Evolutionary conservation across 2,329 filamentous ascomycete genomes (phyloP).

Genomic region (Macroventuria anomochaeta): DNA sequence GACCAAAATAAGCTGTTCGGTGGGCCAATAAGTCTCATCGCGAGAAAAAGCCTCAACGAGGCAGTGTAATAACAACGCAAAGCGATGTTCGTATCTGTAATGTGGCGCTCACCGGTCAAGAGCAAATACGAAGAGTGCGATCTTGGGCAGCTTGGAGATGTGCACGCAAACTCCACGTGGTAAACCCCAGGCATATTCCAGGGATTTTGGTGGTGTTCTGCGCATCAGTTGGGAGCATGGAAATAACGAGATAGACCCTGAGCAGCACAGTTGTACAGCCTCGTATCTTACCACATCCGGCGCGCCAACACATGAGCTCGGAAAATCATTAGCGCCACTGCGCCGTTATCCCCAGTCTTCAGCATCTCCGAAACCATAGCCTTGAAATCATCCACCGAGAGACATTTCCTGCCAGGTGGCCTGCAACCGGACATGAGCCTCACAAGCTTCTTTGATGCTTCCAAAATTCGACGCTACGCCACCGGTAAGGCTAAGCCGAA

Average conservation of each 20-base stretch:
- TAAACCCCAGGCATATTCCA: constrained; percentile 5
- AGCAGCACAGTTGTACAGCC: constrained; percentile 7
- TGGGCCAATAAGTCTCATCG: constrained; percentile 2
- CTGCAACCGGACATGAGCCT: constrained; percentile 10
- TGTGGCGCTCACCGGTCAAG: constrained; percentile 10
- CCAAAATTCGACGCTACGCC: constrained; percentile 13
- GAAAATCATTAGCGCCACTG: neutral
- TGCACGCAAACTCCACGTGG: constrained; percentile 1
- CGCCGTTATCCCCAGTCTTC: constrained; percentile 7
- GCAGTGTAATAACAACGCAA: constrained; percentile 8
- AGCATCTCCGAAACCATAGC: constrained; percentile 10
- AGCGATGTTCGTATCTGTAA: neutral
- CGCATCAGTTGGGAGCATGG: neutral
- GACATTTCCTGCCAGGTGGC: constrained; percentile 1
- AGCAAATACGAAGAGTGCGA: constrained; percentile 12
- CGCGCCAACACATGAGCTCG: constrained; percentile 1
- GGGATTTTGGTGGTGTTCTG: neutral
- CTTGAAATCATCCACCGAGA: neutral
- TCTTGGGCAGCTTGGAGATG: neutral
- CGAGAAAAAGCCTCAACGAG: constrained; percentile 7
- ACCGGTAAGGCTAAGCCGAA: constrained; percentile 18
- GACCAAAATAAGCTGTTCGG: constrained; percentile 4
- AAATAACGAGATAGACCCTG: constrained; percentile 6
- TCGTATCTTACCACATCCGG: constrained; percentile 10
- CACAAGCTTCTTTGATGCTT: constrained; percentile 14